These are phyloP conservation scores for apple (Malus domestica) DNA, from an alignment of 306 rosid genomes.

Conservation along the genomic window ASM211411v1 NC_041798.1:40855001-40855500, in stretches of 20 bases:
- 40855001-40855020: slow-evolving; percentile 43
- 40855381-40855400: not conserved
- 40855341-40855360: not conserved
- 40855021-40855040: not conserved
- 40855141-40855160: not conserved
- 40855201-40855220: not conserved
- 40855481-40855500: slow-evolving; percentile 12
- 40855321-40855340: not conserved
- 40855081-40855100: not conserved
- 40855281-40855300: not conserved
- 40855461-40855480: no score
- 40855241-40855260: not conserved
- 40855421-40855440: not conserved
- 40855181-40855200: not conserved
- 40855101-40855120: not conserved
- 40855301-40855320: not conserved
- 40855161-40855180: not conserved
- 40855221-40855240: not conserved
- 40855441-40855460: not conserved
- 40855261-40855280: not conserved
- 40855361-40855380: not conserved
- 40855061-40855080: not conserved
- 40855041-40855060: slow-evolving; percentile 4
- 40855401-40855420: not conserved
- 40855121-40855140: not conserved